Evolutionary conservation across 1,139 yeast species (phyloP), one percentile per base, ranked within the genome.

Genomic region (Hyphopichia burtonii): DNA sequence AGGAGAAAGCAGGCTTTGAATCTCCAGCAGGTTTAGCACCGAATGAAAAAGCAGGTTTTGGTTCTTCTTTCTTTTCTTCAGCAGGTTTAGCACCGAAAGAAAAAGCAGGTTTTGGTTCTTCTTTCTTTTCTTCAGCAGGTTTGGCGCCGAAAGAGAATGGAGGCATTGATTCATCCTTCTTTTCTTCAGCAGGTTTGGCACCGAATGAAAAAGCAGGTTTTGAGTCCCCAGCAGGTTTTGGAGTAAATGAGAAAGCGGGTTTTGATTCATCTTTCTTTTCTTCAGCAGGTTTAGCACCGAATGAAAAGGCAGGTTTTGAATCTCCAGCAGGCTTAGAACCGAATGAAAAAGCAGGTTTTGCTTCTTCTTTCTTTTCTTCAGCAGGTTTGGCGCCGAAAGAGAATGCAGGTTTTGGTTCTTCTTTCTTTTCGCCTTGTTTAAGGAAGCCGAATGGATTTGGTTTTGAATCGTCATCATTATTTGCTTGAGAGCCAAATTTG

Each of bases 91-190:
- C 25, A 14, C 54, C 52, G 27, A 46, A 54, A 18, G 44, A 44
- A 27, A 44, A 49, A 16, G 61, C 45, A n/a, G 66, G 56, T 39
- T 55, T 55, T 12, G 48, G 33, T 15, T 42, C 47, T 4, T 44
- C 53, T 11, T 48, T 54, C 27, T 42, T 45, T 36, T 48, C 51
- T 25, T 43, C 42, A 15, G 42, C 39, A 5, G 44, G 34, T 14
- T 45, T 34, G 20, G 55, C 22, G 22, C 59, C 64, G 48, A 64
- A 66, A 4, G 61, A 46, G 47, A 67, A 66, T 1, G 61, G 41
- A 15, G 68, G 68, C 31, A 55, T 56, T 3, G 49, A 34, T 3
- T 46, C 40, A 11, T 34, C 31, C 23, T 46, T 37, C 22, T 39
- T 37, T 34, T 36, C 37, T 23, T 42, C 41, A 10, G 43, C 18